Evolutionary conservation across 2,329 filamentous ascomycete species (phyloP).

Genomic region (Scopulariopsis brevicaulis): DNA sequence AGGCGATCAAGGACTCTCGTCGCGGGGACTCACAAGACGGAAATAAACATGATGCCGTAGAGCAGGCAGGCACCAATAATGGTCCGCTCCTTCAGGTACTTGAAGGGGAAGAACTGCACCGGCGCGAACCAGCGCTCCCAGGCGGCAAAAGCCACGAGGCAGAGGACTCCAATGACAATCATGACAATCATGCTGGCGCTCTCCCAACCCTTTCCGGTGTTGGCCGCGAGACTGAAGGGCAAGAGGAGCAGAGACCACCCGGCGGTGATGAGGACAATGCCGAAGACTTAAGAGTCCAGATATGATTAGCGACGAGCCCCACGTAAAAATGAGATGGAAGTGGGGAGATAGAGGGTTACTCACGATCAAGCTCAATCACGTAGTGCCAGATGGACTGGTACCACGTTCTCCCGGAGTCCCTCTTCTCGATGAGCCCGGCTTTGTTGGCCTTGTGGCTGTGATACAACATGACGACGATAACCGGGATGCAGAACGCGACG

Average conservation of each 20-base stretch:
- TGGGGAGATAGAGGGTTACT: slow-evolving; percentile 4
- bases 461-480: slow-evolving; percentile 20
- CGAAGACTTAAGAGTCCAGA: slow-evolving; percentile 23
- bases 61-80: slow-evolving; percentile 31
- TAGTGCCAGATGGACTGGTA: slow-evolving; percentile 39
- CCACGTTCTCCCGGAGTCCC: slow-evolving; percentile 30
- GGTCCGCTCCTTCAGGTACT: slow-evolving; percentile 36
- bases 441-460: slow-evolving; percentile 34
- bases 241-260: slow-evolving; percentile 40
- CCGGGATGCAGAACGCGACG: slow-evolving; percentile 30
- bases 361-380: slow-evolving; percentile 45
- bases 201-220: slow-evolving; percentile 24
- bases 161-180: slow-evolving; percentile 36
- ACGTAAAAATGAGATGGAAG: not conserved
- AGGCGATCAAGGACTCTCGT: not conserved
- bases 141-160: slow-evolving; percentile 34
- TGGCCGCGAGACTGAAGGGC: slow-evolving; percentile 30
- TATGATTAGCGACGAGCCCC: not conserved
- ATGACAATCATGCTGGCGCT: slow-evolving; percentile 32
- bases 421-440: slow-evolving; percentile 30
- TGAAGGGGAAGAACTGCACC: slow-evolving; percentile 44
- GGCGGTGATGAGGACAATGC: slow-evolving; percentile 37
- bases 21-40: slow-evolving; percentile 22
- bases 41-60: slow-evolving; percentile 26
- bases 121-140: slow-evolving; percentile 47